Evolutionary conservation across 208 protist species (phyloP).

Genomic region (Porcisia deanei): DNA sequence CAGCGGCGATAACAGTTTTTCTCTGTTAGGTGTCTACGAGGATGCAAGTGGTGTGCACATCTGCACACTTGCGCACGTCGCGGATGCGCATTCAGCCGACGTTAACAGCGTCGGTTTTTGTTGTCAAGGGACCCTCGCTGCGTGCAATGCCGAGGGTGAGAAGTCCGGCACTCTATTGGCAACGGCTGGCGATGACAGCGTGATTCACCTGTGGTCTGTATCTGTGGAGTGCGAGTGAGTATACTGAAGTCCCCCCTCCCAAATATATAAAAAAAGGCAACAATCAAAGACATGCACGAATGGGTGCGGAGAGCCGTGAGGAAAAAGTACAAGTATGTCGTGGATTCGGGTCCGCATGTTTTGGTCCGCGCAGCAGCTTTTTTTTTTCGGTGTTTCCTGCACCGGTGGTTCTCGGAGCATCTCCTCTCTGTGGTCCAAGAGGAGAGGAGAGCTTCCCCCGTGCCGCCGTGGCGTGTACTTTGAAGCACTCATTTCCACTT

Average conservation of each 20-base stretch:
- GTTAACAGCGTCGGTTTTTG: conserved; percentile 83
- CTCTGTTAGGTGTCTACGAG: conserved; percentile 63
- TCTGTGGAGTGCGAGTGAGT: conserved; percentile 7
- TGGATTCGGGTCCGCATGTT: neutral
- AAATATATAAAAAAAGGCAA: too few species aligned
- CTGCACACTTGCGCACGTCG: conserved; percentile 38
- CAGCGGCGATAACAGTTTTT: conserved; percentile 85
- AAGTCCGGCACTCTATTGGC: conserved; percentile 48
- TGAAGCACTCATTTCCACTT: neutral
- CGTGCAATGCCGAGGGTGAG: conserved; percentile 7
- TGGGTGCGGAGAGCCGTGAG: neutral
- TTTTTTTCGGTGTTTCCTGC: neutral
- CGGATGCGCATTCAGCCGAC: conserved; percentile 67
- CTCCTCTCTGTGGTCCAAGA: neutral
- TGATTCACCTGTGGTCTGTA: conserved; percentile 77
- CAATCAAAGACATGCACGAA: too few species aligned
- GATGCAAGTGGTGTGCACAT: conserved; percentile 35
- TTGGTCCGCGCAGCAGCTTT: neutral
- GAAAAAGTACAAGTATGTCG: neutral
- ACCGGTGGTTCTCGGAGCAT: neutral
- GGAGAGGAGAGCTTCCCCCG: neutral
- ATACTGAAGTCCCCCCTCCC: neutral
- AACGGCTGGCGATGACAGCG: conserved; percentile 73
- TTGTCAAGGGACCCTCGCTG: conserved; percentile 17
- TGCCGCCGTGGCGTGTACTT: neutral